Conservation (phyloP, 2,329 filamentous ascomycete species). For the Pochonia chlamydosporia region DNA sequence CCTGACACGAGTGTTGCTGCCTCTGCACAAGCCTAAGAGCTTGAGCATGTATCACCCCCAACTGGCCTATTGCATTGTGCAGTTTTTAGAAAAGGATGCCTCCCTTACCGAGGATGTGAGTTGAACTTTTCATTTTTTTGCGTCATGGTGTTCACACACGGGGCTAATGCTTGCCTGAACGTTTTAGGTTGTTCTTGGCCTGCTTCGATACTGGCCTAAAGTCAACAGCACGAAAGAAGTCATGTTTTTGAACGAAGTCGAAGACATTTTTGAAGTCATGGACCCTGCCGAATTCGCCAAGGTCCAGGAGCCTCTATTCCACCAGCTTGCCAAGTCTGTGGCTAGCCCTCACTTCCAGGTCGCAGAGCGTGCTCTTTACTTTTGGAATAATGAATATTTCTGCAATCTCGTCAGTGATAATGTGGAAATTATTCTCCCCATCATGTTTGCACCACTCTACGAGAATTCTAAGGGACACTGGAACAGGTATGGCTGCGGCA, state of each 20-base stretch:
- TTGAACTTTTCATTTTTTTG: too few relatives aligned
- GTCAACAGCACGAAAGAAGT: conserved; percentile 99
- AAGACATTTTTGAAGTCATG: conserved; percentile 99
- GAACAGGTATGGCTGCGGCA: conserved; percentile 69
- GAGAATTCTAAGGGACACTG: conserved; percentile 99
- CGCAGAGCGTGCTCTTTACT: conserved; percentile 92
- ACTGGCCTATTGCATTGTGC: conserved; percentile 96
- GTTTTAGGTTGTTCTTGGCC: conserved; percentile 78
- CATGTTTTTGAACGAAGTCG: conserved; percentile 98
- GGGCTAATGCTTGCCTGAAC: background rate
- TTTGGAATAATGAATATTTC: conserved; percentile 99
- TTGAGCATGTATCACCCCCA: conserved; percentile 99
- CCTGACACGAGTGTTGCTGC: conserved; percentile 85
- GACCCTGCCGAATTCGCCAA: conserved; percentile 97
- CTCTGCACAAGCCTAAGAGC: conserved; percentile 96
- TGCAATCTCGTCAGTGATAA: conserved; percentile 99
- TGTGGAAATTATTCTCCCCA: conserved; percentile 94
- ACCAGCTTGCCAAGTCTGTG: conserved; percentile 95
- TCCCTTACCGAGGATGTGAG: conserved; percentile 90
- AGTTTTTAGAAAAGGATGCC: conserved; percentile 97
- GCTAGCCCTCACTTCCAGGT: conserved; percentile 99
- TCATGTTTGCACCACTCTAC: conserved; percentile 98
- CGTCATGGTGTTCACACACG: too few relatives aligned
- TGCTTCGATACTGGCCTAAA: conserved; percentile 97
- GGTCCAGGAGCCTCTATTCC: conserved; percentile 95